phyloP scores from a whole-genome alignment of 345 rosid genomes.

The Syzygium aromaticum region DNA sequence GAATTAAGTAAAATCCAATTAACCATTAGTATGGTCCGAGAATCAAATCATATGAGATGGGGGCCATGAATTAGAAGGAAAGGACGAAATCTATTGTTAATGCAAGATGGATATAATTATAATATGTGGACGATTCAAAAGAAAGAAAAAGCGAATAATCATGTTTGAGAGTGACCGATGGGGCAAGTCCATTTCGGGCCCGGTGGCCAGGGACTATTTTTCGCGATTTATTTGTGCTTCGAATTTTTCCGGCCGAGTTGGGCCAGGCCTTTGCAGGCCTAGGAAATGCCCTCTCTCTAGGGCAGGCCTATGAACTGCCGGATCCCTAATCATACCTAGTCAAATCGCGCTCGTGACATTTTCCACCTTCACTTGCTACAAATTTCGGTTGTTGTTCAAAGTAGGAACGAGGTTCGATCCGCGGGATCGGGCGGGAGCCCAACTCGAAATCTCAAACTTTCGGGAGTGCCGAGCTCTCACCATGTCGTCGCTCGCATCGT shows the following conservation, averaged over 20 bases:
- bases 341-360: accelerated
- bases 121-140: background rate
- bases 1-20: background rate
- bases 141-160: background rate
- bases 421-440: background rate
- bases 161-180: background rate
- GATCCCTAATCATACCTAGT: background rate
- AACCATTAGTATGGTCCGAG: background rate
- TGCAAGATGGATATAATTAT: background rate
- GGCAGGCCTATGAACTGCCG: accelerated
- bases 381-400: too few species aligned
- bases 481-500: background rate
- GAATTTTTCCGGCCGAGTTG: background rate
- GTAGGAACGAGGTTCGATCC: background rate
- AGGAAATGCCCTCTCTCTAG: background rate
- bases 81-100: background rate
- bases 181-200: background rate
- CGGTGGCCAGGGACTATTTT: background rate
- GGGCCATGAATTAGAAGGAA: background rate
- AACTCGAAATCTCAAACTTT: background rate
- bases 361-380: background rate
- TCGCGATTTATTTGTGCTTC: background rate
- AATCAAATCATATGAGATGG: background rate
- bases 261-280: background rate
- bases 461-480: background rate